These are phyloP conservation scores for Geotrichum bryndzae DNA, from an alignment of 1,139 yeast species.

Conservation along the genomic window DNA sequence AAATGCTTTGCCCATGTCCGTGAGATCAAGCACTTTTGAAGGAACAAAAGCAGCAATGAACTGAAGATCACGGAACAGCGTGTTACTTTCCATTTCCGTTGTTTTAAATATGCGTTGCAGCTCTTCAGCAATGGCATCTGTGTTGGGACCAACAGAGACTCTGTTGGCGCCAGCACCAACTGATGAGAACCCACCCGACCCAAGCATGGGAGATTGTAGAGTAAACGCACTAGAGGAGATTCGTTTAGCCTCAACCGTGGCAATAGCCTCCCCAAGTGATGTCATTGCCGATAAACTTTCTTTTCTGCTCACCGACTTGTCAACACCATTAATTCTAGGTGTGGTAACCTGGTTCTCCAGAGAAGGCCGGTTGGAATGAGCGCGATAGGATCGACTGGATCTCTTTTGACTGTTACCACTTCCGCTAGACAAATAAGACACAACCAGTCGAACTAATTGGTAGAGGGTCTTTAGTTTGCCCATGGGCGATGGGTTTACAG, in stretches of 20 bases:
- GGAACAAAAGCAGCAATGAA: constrained; percentile 36
- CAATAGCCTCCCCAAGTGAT: constrained; percentile 27
- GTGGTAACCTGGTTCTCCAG: constrained; percentile 19
- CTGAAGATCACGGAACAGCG: constrained; percentile 36
- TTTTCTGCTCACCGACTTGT: constrained; percentile 12
- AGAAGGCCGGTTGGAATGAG: constrained; percentile 25
- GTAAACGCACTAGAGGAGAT: constrained; percentile 23
- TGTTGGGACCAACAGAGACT: constrained; percentile 24
- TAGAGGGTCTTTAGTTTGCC: constrained; percentile 29
- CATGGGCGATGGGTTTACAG: constrained; percentile 31
- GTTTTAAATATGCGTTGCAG: constrained; percentile 27
- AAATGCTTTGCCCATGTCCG: constrained; percentile 35
- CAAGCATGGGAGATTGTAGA: constrained; percentile 9
- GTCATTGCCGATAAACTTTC: constrained; percentile 22
- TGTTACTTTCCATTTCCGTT: constrained; percentile 30
- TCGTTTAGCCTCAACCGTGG: constrained; percentile 29
- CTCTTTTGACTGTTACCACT: not conserved
- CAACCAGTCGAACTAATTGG: constrained; percentile 32
- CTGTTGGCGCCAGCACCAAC: constrained; percentile 3
- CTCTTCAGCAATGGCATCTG: constrained; percentile 34
- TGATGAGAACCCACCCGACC: constrained; percentile 2
- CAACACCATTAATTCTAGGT: constrained; percentile 4
- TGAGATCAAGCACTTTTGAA: constrained; percentile 30
- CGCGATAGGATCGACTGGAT: constrained; percentile 6
- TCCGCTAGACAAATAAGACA: constrained; percentile 23